phyloP scores from a whole-genome alignment of 495 filamentous ascomycete genomes.

The Xylaria telfairii region DNA sequence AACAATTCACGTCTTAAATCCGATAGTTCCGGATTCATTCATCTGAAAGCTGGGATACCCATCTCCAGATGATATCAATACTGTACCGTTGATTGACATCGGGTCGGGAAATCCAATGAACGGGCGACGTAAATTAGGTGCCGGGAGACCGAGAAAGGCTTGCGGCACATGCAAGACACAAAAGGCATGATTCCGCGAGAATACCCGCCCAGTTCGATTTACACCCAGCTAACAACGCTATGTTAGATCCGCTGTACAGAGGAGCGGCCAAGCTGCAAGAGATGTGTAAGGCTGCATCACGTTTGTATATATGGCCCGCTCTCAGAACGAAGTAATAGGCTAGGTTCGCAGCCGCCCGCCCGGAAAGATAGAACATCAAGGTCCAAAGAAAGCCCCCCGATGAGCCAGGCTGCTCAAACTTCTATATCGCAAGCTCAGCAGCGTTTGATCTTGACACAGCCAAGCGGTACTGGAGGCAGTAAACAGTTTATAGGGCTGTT shows the following conservation, averaged over 20 bases:
- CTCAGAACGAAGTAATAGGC: neutral
- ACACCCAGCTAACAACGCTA: neutral
- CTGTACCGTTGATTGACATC: neutral
- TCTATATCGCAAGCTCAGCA: neutral
- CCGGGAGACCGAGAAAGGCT: slow-evolving; percentile 9
- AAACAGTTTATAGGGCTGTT: slow-evolving; percentile 3
- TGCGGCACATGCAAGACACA: slow-evolving; percentile 14
- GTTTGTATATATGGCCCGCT: slow-evolving; percentile 1
- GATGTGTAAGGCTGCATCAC: slow-evolving; percentile 15
- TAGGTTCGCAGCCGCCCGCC: neutral
- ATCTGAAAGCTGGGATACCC: neutral
- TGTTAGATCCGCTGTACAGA: slow-evolving; percentile 19
- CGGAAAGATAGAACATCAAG: neutral
- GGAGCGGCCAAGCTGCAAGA: slow-evolving; percentile 15
- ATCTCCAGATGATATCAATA: neutral
- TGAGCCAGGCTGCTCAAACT: neutral
- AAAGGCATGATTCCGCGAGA: neutral
- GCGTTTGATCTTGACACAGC: neutral
- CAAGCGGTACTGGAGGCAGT: neutral
- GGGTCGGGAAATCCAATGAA: neutral
- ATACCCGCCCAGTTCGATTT: neutral
- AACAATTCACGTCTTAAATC: neutral
- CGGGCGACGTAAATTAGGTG: neutral
- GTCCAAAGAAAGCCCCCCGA: neutral
- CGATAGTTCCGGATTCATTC: neutral